Evolutionary conservation across 1,139 yeast species (phyloP).

Genomic region (Lodderomyces parapsilosis): DNA sequence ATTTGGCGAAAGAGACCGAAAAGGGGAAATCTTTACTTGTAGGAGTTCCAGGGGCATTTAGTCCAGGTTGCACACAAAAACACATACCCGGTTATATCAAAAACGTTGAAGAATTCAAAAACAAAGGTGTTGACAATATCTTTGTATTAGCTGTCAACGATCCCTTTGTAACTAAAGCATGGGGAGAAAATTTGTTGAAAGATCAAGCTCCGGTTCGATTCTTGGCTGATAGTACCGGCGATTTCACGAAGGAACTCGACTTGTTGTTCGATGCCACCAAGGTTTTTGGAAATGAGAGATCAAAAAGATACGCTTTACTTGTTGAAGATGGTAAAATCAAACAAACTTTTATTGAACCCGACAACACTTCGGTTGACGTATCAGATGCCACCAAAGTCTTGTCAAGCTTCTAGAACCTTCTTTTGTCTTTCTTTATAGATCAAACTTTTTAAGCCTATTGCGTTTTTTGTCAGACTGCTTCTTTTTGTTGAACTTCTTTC

Average conservation of each 20-base stretch:
- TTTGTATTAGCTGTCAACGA: slow-evolving; percentile 81
- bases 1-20: slow-evolving; percentile 55
- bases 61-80: slow-evolving; percentile 77
- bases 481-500: slow-evolving; percentile 53
- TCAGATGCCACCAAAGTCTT: slow-evolving; percentile 43
- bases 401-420: slow-evolving; percentile 3
- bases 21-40: slow-evolving; percentile 59
- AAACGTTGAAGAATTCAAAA: slow-evolving; percentile 48
- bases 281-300: slow-evolving; percentile 72
- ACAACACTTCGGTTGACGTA: slow-evolving; percentile 65
- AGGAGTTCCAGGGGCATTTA: slow-evolving; percentile 91
- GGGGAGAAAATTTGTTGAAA: slow-evolving; percentile 16
- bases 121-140: slow-evolving; percentile 62
- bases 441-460: slow-evolving; percentile 42
- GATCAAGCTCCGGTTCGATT: slow-evolving; percentile 47
- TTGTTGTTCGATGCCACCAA: slow-evolving; percentile 68
- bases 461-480: slow-evolving; percentile 55
- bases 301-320: slow-evolving; percentile 73
- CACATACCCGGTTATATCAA: slow-evolving; percentile 80
- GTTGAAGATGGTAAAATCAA: slow-evolving; percentile 72
- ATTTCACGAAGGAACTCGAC: slow-evolving; percentile 64
- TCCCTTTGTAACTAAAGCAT: slow-evolving; percentile 75
- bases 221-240: slow-evolving; percentile 77
- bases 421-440: slow-evolving; percentile 16
- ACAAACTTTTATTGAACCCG: slow-evolving; percentile 75